phyloP scores from a whole-genome alignment of 1,284 basidiomycete species.

The Phlebopus sp. region DNA sequence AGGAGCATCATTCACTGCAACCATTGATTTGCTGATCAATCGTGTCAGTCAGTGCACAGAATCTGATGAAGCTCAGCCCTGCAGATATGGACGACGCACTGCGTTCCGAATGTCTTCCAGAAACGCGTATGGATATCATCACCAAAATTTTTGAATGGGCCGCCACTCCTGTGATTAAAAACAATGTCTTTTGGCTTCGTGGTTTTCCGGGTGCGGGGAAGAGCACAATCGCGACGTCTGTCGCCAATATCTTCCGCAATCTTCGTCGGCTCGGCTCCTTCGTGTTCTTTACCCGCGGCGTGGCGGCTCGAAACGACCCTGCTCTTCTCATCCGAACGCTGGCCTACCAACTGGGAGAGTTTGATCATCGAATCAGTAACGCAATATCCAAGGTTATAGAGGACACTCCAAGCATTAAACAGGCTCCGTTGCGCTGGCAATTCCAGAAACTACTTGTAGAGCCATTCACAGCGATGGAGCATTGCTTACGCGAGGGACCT shows the following conservation, averaged over 20 bases:
- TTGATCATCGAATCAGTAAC: slow-evolving; percentile 26
- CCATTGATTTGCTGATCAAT: slow-evolving; percentile 4
- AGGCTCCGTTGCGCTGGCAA: slow-evolving; percentile 29
- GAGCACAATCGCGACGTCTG: slow-evolving; percentile 30
- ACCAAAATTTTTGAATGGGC: slow-evolving; percentile 24
- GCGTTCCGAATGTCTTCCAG: slow-evolving; percentile 27
- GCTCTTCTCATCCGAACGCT: slow-evolving; percentile 27
- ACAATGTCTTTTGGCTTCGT: slow-evolving; percentile 32
- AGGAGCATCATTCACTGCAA: neutral
- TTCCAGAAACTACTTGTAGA: slow-evolving; percentile 33
- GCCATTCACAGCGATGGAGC: slow-evolving; percentile 15
- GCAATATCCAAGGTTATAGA: slow-evolving; percentile 27
- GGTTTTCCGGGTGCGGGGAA: slow-evolving; percentile 34
- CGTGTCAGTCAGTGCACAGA: slow-evolving; percentile 19
- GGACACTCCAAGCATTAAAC: slow-evolving; percentile 27
- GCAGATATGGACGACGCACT: slow-evolving; percentile 29
- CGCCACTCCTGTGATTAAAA: slow-evolving; percentile 14
- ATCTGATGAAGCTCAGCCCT: slow-evolving; percentile 23
- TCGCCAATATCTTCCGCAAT: slow-evolving; percentile 28
- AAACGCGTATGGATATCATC: slow-evolving; percentile 31
- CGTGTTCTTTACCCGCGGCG: slow-evolving; percentile 28
- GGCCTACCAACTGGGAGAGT: slow-evolving; percentile 32
- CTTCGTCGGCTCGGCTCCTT: slow-evolving; percentile 31
- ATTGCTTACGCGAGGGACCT: slow-evolving; percentile 26
- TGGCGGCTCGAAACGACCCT: slow-evolving; percentile 25